Percentiles rank a stretch among this genome's conserved stretches.
Conservation (phyloP, 2,329 filamentous ascomycete species). For the Curvularia lunata region DNA sequence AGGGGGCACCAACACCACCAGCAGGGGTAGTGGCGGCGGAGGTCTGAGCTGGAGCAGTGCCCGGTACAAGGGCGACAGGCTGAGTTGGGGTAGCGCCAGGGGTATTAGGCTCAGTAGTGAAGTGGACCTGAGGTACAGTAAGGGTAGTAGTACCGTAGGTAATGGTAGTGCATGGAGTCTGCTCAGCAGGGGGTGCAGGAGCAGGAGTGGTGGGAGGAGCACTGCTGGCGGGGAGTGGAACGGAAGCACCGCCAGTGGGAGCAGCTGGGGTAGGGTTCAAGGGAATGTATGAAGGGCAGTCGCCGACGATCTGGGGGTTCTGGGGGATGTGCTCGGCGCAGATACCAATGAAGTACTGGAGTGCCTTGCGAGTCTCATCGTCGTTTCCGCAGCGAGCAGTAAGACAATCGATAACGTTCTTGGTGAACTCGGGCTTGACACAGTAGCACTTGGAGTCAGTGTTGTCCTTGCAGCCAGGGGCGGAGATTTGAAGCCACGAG, state of each 20-base stretch:
- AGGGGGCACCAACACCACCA: conserved; percentile 19
- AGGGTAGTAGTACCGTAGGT: conserved; percentile 52
- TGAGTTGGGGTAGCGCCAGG: conserved; percentile 38
- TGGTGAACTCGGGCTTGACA: conserved; percentile 75
- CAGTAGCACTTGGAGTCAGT: conserved; percentile 86
- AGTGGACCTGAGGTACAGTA: conserved; percentile 56
- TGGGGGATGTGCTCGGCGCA: conserved; percentile 75
- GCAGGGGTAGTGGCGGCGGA: conserved; percentile 32
- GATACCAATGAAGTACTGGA: conserved; percentile 88
- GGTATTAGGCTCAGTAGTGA: conserved; percentile 48
- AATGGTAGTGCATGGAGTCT: conserved; percentile 48
- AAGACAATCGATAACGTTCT: conserved; percentile 81
- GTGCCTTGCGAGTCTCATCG: conserved; percentile 70
- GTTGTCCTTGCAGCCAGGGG: conserved; percentile 78
- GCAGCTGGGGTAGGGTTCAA: conserved; percentile 39
- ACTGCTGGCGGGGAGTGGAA: conserved; percentile 6
- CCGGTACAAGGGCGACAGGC: conserved; percentile 47
- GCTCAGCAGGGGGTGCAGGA: conserved; percentile 6
- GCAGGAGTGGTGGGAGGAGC: conserved; percentile 9
- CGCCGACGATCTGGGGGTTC: conserved; percentile 87
- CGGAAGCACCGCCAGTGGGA: conserved; percentile 22
- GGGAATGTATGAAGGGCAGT: conserved; percentile 67
- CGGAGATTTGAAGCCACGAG: conserved; percentile 76
- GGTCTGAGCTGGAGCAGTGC: conserved; percentile 39
- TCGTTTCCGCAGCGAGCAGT: conserved; percentile 71